Conservation (phyloP, 768 basidiomycete species). For the Ramaria sp. region DNA sequence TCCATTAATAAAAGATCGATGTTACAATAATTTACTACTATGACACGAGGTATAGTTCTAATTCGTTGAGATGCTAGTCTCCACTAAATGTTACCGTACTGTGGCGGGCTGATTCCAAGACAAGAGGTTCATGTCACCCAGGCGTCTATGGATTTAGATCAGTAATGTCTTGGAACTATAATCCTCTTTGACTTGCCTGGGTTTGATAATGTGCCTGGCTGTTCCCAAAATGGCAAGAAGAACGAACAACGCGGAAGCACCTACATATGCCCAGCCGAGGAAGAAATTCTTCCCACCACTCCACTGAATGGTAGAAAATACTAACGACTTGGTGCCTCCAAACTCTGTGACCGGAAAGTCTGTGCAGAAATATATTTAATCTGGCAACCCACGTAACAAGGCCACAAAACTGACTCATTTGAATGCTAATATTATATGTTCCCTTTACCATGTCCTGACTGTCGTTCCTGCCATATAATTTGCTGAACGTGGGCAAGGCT, state of each 20-base stretch:
- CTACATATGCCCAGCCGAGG: conserved; percentile 97
- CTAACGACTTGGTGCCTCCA: conserved; percentile 92
- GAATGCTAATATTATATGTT: conserved; percentile 61
- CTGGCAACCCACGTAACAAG: conserved; percentile 6
- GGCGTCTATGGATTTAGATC: conserved; percentile 37
- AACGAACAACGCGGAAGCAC: conserved; percentile 77
- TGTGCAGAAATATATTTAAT: conserved; percentile 20
- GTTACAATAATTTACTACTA: conserved; percentile 14
- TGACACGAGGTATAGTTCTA: too few relatives aligned
- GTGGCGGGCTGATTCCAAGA: conserved; percentile 62
- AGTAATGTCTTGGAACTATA: not conserved
- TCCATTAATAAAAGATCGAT: conserved; percentile 5
- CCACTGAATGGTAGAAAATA: conserved; percentile 97
- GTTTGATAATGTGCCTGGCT: conserved; percentile 86
- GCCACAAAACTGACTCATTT: conserved; percentile 56
- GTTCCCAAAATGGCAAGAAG: conserved; percentile 80
- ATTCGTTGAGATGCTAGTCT: too few relatives aligned
- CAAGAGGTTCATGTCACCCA: conserved; percentile 79
- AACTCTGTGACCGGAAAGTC: conserved; percentile 90
- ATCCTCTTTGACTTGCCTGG: conserved; percentile 45
- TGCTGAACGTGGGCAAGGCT: conserved; percentile 92
- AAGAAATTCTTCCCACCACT: conserved; percentile 98
- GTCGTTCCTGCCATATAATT: conserved; percentile 90
- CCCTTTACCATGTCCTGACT: conserved; percentile 58
- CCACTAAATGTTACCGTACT: conserved; percentile 8